A percentile compares a stretch with the other conserved stretches of the same genome.
These are phyloP conservation scores for Dictyostelium firmibasis DNA, from an alignment of 78 protist species.

Conservation along the genomic window DNA sequence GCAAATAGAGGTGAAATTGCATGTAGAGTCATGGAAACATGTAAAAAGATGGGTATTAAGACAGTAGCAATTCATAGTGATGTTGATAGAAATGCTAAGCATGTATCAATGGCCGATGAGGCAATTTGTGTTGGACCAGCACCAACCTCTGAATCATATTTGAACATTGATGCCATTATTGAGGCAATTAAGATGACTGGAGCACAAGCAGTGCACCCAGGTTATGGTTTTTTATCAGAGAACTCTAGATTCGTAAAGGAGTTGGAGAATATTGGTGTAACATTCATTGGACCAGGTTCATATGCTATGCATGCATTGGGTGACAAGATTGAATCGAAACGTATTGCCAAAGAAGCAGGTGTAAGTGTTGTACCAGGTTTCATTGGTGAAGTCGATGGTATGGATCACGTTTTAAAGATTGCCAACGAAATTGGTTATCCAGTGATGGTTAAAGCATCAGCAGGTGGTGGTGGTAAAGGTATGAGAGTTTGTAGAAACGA, in stretches of 20 bases:
- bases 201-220: conserved; percentile 98
- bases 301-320: conserved; percentile 96
- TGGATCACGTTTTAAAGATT: conserved; percentile 80
- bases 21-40: conserved; percentile 95
- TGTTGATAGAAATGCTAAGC: conserved; percentile 91
- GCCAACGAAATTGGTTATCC: conserved; percentile 95
- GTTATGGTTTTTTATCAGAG: conserved; percentile 98
- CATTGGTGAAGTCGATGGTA: conserved; percentile 80
- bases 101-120: conserved; percentile 91
- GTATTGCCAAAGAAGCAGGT: conserved; percentile 90
- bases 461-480: conserved; percentile 99
- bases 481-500: conserved; percentile 91
- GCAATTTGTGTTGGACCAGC: conserved; percentile 95
- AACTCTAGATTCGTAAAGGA: conserved; percentile 82
- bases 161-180: conserved; percentile 90
- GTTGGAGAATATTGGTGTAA: conserved; percentile 73
- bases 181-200: conserved; percentile 91
- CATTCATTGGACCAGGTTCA: conserved; percentile 76
- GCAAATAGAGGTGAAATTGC: conserved; percentile 99
- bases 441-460: conserved; percentile 97
- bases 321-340: conserved; percentile 95
- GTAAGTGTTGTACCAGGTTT: conserved; percentile 95
- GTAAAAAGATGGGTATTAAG: conserved; percentile 93
- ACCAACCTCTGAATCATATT: conserved; percentile 89
- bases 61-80: conserved; percentile 97